Evolutionary conservation across 108 stramenopile species (phyloP).

Genomic region (Aurantiochytrium sp.): DNA sequence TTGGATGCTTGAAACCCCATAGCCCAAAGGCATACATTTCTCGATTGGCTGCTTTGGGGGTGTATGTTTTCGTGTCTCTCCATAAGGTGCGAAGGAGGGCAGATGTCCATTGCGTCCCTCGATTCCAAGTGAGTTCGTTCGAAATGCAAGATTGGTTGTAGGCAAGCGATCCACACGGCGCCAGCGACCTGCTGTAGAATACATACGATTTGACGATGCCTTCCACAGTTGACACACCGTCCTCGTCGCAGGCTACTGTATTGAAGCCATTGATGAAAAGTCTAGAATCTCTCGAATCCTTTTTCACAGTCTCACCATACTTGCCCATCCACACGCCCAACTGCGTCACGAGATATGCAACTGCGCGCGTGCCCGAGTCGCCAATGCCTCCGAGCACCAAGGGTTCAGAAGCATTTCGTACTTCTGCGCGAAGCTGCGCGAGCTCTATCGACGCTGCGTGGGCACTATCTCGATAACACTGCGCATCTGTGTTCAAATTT

Average conservation of each 20-base stretch:
- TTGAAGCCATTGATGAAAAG: neutral
- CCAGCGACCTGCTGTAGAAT: neutral
- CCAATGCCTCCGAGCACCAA: neutral
- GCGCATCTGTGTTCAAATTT: too few relatives aligned
- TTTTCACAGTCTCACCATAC: neutral
- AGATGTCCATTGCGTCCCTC: neutral
- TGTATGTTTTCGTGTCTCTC: neutral
- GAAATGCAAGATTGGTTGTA: neutral
- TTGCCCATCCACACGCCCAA: slow-evolving; percentile 11
- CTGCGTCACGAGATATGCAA: neutral
- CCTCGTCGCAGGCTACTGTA: neutral
- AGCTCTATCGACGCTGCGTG: neutral
- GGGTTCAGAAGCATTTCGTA: neutral
- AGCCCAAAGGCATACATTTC: neutral
- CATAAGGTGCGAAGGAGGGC: neutral
- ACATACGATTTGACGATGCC: neutral
- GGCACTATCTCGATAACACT: neutral
- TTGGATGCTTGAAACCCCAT: slow-evolving; percentile 1
- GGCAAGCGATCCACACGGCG: neutral
- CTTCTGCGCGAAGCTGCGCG: neutral
- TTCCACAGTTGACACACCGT: neutral
- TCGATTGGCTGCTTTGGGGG: neutral
- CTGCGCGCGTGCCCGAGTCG: neutral
- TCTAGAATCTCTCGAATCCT: neutral
- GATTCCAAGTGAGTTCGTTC: neutral